Base-by-base conservation (phyloP, 192 early-diverging fungal genomes). In the Coemansia sp. region DNA sequence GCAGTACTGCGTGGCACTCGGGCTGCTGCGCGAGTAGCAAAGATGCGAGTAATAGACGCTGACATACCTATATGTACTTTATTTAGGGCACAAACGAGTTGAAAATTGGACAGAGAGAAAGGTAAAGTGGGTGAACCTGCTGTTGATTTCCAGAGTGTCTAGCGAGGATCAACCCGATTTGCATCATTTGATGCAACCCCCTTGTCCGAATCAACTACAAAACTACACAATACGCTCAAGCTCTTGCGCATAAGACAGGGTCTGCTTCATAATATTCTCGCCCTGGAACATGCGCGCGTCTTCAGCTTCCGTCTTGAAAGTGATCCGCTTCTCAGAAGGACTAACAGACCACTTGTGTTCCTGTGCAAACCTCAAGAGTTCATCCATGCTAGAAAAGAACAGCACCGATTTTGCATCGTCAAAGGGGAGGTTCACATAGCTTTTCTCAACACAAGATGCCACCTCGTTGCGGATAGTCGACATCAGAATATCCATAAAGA, bases 401-500 rank as follows among this genome's bases (percentile, higher is more conserved):
- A 98, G 74, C 24, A 98, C 78, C n/a, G 93, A 94, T 49, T 89
- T 89, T 60, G 95, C 95, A 67, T 98, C 95, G 26, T 83, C 74
- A 44, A 97, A 64, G 30, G 94, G 94, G 30, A 98, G 83, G 54
- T 74, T 84, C 6, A 80, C 71, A 81, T 98, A 98, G 44, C 94
- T 94, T 75, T 95, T 96, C 74, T 98, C 95, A 68, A 87, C 91
- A 69, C 96, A 97, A 68, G 90, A 90, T 7, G 93, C 95, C 73
- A 98, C 97, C 65, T 97, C 94, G 60, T 93, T 90, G 74, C 96
- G 86, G 65, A 97, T 96, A 4, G 95, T 97, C 26, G 81, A 80
- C 82, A 97, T 94, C 66, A 98, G 80, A 62, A 97, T 94, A 65
- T 97, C 93, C 63, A 95, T 89, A 69, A 97, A 97, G 69, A 97